Percentiles rank a stretch among this genome's conserved stretches.
Evolutionary conservation across 768 basidiomycete species (phyloP).

Genomic region (Cystobasidium onofrii): DNA sequence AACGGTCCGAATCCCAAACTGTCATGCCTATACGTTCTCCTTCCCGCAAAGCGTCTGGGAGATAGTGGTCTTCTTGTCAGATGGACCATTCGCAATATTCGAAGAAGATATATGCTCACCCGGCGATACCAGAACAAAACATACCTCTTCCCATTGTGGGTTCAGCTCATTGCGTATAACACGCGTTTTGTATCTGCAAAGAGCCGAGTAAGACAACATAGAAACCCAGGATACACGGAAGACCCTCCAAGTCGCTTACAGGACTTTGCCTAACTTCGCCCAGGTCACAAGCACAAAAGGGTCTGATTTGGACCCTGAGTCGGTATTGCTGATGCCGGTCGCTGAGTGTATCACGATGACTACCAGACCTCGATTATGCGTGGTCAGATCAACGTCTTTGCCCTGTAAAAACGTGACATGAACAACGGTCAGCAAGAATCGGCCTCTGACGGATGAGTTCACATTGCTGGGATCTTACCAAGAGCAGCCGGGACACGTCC

Average conservation of each 20-base stretch:
- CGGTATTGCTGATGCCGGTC: background rate
- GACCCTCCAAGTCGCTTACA: no score
- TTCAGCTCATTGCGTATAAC: constrained; percentile 31
- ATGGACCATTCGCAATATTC: no score
- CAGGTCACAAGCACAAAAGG: constrained; percentile 30
- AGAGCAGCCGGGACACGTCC: constrained; percentile 24
- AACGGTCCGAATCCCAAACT: constrained; percentile 30
- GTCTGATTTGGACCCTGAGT: constrained; percentile 20
- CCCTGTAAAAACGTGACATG: constrained; percentile 1
- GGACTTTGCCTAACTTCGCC: constrained; percentile 24
- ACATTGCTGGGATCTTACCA: background rate
- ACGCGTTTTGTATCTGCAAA: constrained; percentile 22
- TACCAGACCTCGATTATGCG: constrained; percentile 26
- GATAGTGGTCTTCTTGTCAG: background rate
- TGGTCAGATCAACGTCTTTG: constrained; percentile 33
- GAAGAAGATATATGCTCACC: background rate
- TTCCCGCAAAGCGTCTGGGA: constrained; percentile 30
- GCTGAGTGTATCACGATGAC: constrained; percentile 31
- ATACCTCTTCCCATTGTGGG: constrained; percentile 35
- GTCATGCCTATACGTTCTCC: constrained; percentile 1
- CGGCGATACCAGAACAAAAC: constrained; percentile 20
- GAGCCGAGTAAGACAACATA: no score
- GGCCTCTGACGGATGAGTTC: background rate
- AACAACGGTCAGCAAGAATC: background rate
- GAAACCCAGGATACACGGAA: no score